These are phyloP conservation scores for Aspergillus novofumigatus DNA, from an alignment of 2,329 filamentous ascomycete genomes.

Conservation along the genomic window DNA sequence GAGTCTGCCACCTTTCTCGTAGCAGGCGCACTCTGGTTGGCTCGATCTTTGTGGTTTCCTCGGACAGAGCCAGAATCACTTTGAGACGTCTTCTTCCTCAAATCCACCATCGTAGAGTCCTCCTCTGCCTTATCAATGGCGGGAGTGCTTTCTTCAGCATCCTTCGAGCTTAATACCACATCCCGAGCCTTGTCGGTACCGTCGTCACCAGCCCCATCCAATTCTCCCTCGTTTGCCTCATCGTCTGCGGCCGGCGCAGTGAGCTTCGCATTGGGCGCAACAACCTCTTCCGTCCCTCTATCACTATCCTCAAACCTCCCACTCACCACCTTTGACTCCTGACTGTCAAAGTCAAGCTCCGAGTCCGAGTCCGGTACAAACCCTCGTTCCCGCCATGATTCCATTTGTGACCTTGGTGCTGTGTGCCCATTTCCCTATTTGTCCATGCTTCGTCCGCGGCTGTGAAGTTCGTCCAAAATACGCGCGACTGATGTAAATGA, in stretches of 20 bases:
- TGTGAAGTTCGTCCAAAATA: background rate
- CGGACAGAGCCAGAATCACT: background rate
- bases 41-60: background rate
- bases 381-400: slow-evolving; percentile 48
- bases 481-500: background rate
- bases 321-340: slow-evolving; percentile 18
- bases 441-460: slow-evolving; percentile 18
- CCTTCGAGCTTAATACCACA: background rate
- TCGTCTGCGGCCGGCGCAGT: background rate
- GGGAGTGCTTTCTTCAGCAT: background rate
- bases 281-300: slow-evolving; percentile 5
- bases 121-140: background rate
- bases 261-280: background rate
- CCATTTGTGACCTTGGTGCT: slow-evolving; percentile 36
- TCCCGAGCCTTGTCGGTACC: background rate
- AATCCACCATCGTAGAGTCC: background rate
- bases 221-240: background rate
- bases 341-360: slow-evolving; percentile 39
- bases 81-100: background rate
- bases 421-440: slow-evolving; percentile 34
- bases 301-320: slow-evolving; percentile 9
- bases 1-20: background rate
- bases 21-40: background rate
- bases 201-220: background rate
- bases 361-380: slow-evolving; percentile 51